Base-by-base conservation (phyloP, 2,329 filamentous ascomycete genomes). In the Ophiosphaerella narmari region DNA sequence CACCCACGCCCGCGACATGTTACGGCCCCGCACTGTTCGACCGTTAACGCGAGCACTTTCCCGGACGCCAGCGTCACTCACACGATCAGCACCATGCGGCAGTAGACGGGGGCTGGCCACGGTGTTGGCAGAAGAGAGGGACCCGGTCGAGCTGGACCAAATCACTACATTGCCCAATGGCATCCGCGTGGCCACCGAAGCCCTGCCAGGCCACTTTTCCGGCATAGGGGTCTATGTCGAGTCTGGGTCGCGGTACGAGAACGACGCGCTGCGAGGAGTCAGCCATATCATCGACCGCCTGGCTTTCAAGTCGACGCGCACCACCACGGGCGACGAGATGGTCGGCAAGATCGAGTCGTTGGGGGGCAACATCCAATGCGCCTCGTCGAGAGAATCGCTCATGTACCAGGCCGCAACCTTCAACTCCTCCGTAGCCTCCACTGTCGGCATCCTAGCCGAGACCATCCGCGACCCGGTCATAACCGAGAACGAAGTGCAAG, bases 371-470 rank as follows among this genome's bases (percentile, higher is more conserved):
- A 93, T 99, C 52, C 92, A 97, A 76, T 99, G 94, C 76, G 92
- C 93, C 9, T 97, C 92, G 1, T 96, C 91, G 2, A 83, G 94
- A 59, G 94, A 99, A 76, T 91, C 91, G 48, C 84, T 99, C 77
- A 99, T 99, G 94, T 99, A 99, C 79, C 94, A 99, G 75, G 90
- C 91, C 1, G 94, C 94, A 23, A 97, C 92, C 26, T 99, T 99
- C 83, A 99, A 99, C 78, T 88, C 87, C 23, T 88, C 91, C 14
- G 91, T 99, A 7, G 87, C 90, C 6, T 85, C 85, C 7, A 91
- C 93, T 11, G 84, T 96, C 21, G 90, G 82, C 26, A 77, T 99
- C 14, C 83, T 99, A 35, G 93, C 94, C 51, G 94, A 99, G 74
- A 97, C 94, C 29, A 95, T 99, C 55, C 88, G 91, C 50, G 84